phyloP scores from a whole-genome alignment of 164 flowering plant species.

The Vitis rotundifolia region DNA sequence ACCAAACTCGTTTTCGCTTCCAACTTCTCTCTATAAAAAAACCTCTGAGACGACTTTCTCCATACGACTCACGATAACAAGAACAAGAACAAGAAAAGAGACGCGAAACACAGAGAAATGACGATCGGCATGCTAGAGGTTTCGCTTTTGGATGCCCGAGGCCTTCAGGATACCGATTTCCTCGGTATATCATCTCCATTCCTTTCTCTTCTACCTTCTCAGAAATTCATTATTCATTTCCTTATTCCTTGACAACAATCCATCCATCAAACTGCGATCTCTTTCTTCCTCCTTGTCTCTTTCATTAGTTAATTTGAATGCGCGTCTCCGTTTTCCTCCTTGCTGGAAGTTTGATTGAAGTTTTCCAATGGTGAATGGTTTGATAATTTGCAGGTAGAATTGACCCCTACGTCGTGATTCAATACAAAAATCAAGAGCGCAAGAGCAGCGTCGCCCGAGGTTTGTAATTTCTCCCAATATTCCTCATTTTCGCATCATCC shows the following conservation, averaged over 20 bases:
- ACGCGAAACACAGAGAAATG: slow-evolving; percentile 27
- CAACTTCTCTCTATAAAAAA: too few relatives aligned
- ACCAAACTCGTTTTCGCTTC: too few relatives aligned
- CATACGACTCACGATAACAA: background rate
- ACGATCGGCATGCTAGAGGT: slow-evolving; percentile 43
- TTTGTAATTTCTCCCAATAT: slow-evolving; percentile 10
- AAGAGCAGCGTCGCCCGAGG: slow-evolving; percentile 64
- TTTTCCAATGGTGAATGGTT: background rate
- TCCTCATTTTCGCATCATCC: background rate
- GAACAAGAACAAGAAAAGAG: background rate
- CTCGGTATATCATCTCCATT: slow-evolving; percentile 21
- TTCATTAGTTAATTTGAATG: too few relatives aligned
- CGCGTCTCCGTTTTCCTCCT: too few relatives aligned
- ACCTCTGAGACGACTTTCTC: too few relatives aligned
- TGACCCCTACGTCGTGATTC: slow-evolving; percentile 70
- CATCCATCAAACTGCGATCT: too few relatives aligned
- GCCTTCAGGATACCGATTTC: slow-evolving; percentile 36
- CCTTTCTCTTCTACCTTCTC: too few relatives aligned
- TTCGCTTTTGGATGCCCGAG: slow-evolving; percentile 32
- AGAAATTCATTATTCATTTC: too few relatives aligned
- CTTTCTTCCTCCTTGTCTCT: too few relatives aligned
- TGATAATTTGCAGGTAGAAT: slow-evolving; percentile 34
- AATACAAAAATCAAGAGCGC: slow-evolving; percentile 54
- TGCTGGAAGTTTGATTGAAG: background rate
- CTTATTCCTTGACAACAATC: too few relatives aligned